Conservation (phyloP, 768 basidiomycete species). For the Mycena epipterygia region DNA sequence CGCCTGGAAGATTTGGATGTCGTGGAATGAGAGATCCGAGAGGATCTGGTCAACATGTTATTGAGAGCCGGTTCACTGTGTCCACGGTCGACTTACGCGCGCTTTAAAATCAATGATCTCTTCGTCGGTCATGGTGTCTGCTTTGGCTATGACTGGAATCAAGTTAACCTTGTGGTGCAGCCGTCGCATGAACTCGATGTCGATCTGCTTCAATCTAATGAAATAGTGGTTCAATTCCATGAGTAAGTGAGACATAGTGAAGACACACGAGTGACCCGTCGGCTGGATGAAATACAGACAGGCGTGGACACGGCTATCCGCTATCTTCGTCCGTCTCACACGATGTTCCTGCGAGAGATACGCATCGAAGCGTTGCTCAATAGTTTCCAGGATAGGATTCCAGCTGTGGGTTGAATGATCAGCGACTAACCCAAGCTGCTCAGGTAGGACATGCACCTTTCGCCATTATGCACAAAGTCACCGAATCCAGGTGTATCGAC, state of each 20-base stretch:
- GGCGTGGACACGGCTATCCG: slow-evolving; percentile 97
- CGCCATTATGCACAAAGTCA: slow-evolving; percentile 99
- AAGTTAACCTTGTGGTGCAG: slow-evolving; percentile 98
- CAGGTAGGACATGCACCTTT: slow-evolving; percentile 71
- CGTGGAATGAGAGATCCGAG: slow-evolving; percentile 93
- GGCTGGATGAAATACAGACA: slow-evolving; percentile 99
- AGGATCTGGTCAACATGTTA: slow-evolving; percentile 72
- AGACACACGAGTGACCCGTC: slow-evolving; percentile 93
- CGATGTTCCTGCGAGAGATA: slow-evolving; percentile 99
- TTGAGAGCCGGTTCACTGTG: not conserved
- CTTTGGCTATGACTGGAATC: slow-evolving; percentile 98
- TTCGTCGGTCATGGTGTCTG: slow-evolving; percentile 97
- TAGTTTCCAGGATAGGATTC: slow-evolving; percentile 99
- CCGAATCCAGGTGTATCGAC: slow-evolving; percentile 99
- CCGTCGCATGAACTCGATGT: slow-evolving; percentile 98
- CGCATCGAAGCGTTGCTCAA: slow-evolving; percentile 96
- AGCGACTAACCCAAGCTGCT: slow-evolving; percentile 12
- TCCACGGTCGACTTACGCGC: slow-evolving; percentile 68
- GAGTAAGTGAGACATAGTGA: not conserved
- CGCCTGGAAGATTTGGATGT: slow-evolving; percentile 97
- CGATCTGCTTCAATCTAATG: slow-evolving; percentile 92
- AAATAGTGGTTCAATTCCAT: not conserved
- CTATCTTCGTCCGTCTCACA: slow-evolving; percentile 92
- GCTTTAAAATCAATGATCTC: slow-evolving; percentile 94
- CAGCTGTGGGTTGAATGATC: slow-evolving; percentile 68